Conservation (phyloP, 2,329 filamentous ascomycete genomes). For the Aspergillus luchuensis region DNA sequence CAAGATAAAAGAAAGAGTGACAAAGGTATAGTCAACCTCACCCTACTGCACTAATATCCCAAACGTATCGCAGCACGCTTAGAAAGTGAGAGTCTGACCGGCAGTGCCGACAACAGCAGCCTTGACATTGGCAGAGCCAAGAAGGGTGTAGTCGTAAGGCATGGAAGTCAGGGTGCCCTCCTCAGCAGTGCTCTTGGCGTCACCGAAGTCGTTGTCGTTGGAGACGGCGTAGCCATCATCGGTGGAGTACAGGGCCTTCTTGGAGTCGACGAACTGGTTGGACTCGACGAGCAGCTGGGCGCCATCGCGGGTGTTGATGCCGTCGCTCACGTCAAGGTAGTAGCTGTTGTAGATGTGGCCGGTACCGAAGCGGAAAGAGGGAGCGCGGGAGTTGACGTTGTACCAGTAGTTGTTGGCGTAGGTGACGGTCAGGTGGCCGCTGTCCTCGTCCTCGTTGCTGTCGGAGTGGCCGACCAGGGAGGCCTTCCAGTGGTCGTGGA, state of each 20-base stretch:
- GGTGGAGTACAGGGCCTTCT: constrained; percentile 50
- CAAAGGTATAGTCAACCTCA: background rate
- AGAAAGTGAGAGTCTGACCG: constrained; percentile 40
- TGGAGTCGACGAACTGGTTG: constrained; percentile 52
- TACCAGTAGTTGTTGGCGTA: constrained; percentile 68
- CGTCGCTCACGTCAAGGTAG: constrained; percentile 50
- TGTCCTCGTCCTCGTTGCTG: constrained; percentile 61
- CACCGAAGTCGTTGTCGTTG: constrained; percentile 52
- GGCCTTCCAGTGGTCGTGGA: constrained; percentile 66
- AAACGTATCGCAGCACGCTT: background rate
- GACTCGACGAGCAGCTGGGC: constrained; percentile 64
- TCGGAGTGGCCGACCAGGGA: constrained; percentile 62
- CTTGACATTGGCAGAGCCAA: constrained; percentile 54
- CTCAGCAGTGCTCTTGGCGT: constrained; percentile 51
- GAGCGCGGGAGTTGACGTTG: constrained; percentile 65
- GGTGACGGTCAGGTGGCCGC: constrained; percentile 63
- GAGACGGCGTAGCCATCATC: constrained; percentile 49
- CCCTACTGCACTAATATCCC: background rate
- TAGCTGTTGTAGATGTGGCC: constrained; percentile 62
- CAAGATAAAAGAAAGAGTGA: background rate
- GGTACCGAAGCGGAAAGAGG: constrained; percentile 67
- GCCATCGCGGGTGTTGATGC: constrained; percentile 59
- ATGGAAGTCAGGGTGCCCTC: constrained; percentile 54
- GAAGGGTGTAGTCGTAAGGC: constrained; percentile 58
- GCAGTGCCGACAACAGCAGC: constrained; percentile 43